Evolutionary conservation across 2,329 filamentous ascomycete species (phyloP).

Genomic region (Ascochyta lentis): DNA sequence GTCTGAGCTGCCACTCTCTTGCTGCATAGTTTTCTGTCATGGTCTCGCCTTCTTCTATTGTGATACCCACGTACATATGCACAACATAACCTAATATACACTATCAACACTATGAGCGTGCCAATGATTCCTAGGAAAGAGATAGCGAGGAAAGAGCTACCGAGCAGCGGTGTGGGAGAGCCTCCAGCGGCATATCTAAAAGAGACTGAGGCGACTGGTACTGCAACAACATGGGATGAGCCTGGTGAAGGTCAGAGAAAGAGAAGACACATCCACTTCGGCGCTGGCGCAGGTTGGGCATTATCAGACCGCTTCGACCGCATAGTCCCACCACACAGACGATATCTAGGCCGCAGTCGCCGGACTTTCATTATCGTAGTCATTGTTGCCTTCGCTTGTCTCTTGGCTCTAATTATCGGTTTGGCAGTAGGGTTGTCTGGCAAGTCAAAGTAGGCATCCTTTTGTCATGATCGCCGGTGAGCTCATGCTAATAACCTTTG

Average conservation of each 20-base stretch:
- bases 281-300: constrained; percentile 30
- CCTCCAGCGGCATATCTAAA: constrained; percentile 30
- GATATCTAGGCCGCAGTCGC: constrained; percentile 50
- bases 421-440: constrained; percentile 49
- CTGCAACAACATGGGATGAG: constrained; percentile 9
- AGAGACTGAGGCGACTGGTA: constrained; percentile 8
- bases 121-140: constrained; percentile 30
- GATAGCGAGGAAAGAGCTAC: constrained; percentile 9
- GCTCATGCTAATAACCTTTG: background rate
- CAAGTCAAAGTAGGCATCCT: constrained; percentile 26
- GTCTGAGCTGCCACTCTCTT: constrained; percentile 5
- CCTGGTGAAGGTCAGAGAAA: constrained; percentile 2
- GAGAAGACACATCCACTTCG: constrained; percentile 10
- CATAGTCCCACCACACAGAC: constrained; percentile 47
- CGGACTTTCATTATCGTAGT: constrained; percentile 49
- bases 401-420: constrained; percentile 52
- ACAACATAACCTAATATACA: constrained; percentile 11
- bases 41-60: constrained; percentile 18
- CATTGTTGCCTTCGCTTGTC: constrained; percentile 37
- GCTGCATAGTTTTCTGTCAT: constrained; percentile 9
- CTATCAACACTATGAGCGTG: constrained; percentile 27
- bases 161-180: constrained; percentile 5
- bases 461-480: too few relatives aligned
- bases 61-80: constrained; percentile 19
- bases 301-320: constrained; percentile 44